phyloP scores from a whole-genome alignment of 2,329 filamentous ascomycete species.

The Ascosphaera aggregata region DNA sequence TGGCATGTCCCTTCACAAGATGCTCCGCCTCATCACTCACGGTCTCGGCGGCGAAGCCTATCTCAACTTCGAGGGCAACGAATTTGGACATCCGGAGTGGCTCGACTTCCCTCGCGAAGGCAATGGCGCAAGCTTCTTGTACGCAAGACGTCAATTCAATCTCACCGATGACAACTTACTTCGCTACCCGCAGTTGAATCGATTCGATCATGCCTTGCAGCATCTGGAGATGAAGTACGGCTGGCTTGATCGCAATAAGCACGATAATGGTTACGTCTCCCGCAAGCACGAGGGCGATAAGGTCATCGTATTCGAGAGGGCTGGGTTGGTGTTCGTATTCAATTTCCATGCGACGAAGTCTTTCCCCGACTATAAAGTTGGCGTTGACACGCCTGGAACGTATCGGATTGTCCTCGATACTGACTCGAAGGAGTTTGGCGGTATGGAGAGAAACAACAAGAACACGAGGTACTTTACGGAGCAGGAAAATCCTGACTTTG shows the following conservation, averaged over 20 bases:
- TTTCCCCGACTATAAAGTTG: constrained; percentile 81
- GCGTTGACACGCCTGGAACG: constrained; percentile 61
- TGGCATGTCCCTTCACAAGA: constrained; percentile 83
- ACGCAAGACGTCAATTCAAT: constrained; percentile 82
- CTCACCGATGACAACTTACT: constrained; percentile 66
- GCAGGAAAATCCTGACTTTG: constrained; percentile 51
- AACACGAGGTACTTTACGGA: constrained; percentile 83
- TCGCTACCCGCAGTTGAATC: constrained; percentile 76
- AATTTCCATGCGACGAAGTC: constrained; percentile 78
- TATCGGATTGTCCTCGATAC: constrained; percentile 72
- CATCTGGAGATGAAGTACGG: constrained; percentile 66
- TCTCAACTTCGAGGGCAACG: constrained; percentile 96
- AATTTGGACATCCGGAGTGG: constrained; percentile 98
- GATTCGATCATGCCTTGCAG: constrained; percentile 89
- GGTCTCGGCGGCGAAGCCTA: constrained; percentile 85
- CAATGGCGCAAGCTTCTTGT: constrained; percentile 85
- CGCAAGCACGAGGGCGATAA: constrained; percentile 90
- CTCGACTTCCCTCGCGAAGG: constrained; percentile 91
- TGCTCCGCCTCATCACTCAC: constrained; percentile 89
- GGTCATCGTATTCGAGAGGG: constrained; percentile 86
- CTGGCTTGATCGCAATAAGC: constrained; percentile 62
- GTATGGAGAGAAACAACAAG: constrained; percentile 52
- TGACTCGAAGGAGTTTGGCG: constrained; percentile 56
- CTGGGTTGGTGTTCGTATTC: constrained; percentile 76
- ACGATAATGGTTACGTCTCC: constrained; percentile 50